Base-by-base conservation (phyloP, 768 basidiomycete species). In the Mycena filopes region DNA sequence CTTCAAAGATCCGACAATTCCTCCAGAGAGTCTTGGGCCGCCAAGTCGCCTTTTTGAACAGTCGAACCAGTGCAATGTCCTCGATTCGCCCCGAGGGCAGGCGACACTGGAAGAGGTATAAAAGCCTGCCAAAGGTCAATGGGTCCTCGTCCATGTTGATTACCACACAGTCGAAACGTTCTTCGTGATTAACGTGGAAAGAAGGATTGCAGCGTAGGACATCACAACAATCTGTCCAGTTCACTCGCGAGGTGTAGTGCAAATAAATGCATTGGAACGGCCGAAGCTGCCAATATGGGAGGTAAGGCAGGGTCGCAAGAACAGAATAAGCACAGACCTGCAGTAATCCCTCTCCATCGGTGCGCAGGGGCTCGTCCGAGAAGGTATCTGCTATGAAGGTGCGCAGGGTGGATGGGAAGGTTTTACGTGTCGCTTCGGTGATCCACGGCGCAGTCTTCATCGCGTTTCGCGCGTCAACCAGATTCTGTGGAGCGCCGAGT, bases 181-280 rank as follows among this genome's bases (percentile, higher is more conserved):
- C 36, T n/a, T 69, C 53, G 21, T 41, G 29, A 26, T 66, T 55
- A 0, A 31, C 45, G 15, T 65, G 59, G 33, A 68, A 71, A 0
- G 23, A 25, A 20, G 62, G 58, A 28, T 65, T 68, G 64, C 70
- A 71, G 29, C 67, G 55, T 18, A 68, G 26, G 16, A 71, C 47
- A 29, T 68, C 70, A 16, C 40, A 40, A n/a, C 40, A 40, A 16
- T 51, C 67, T 13, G 58, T 54, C 28, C 38, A 68, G 42, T 71
- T 55, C 25, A 65, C 61, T 9, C 43, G 46, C 2, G 69, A 70
- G 1, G 57, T 58, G 60, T 65, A 71, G 29, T 68, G 54, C 13
- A 68, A 18, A 38, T 66, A 70, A 8, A 70, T 48, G 42, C 63
- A 67, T 12, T 48, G 33, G 50, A 49, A 60, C 0, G 46, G 66